Evolutionary conservation across 305 asterid genomes (phyloP).

Genomic region (Fraxinus paxiana): DNA sequence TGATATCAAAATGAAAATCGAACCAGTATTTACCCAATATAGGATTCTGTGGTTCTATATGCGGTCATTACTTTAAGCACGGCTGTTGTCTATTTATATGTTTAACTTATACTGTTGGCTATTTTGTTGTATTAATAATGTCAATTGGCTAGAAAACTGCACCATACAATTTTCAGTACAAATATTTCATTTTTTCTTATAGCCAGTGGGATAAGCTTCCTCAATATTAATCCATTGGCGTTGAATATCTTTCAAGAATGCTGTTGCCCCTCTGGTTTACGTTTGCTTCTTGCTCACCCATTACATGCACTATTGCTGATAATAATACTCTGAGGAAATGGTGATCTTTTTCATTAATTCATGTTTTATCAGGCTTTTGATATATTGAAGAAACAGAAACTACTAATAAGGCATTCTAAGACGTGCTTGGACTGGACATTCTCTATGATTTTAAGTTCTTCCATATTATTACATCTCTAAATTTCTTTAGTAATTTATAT

Average conservation of each 20-base stretch:
- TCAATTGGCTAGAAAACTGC: background rate
- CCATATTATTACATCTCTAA: background rate
- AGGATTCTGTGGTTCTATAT: background rate
- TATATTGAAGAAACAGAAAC: slow-evolving; percentile 10
- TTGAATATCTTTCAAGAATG: background rate
- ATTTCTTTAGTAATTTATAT: background rate
- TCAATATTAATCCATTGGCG: background rate
- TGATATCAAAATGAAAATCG: background rate
- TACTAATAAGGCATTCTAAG: slow-evolving; percentile 22
- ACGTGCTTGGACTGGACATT: background rate
- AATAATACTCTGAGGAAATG: background rate
- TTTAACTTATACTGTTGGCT: background rate
- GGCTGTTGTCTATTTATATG: background rate
- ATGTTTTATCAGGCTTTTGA: slow-evolving; percentile 18
- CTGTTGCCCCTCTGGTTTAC: background rate
- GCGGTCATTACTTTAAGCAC: background rate
- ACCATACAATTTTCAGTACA: background rate
- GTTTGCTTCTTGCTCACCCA: background rate
- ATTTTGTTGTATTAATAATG: background rate
- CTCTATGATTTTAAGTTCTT: slow-evolving; percentile 13
- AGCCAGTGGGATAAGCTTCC: background rate
- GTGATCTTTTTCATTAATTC: background rate
- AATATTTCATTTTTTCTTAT: background rate
- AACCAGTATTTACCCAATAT: background rate
- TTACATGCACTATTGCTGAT: background rate